These are phyloP conservation scores for Fusarium sp. DNA, from an alignment of 2,329 filamentous ascomycete species.

Conservation along the genomic window DNA sequence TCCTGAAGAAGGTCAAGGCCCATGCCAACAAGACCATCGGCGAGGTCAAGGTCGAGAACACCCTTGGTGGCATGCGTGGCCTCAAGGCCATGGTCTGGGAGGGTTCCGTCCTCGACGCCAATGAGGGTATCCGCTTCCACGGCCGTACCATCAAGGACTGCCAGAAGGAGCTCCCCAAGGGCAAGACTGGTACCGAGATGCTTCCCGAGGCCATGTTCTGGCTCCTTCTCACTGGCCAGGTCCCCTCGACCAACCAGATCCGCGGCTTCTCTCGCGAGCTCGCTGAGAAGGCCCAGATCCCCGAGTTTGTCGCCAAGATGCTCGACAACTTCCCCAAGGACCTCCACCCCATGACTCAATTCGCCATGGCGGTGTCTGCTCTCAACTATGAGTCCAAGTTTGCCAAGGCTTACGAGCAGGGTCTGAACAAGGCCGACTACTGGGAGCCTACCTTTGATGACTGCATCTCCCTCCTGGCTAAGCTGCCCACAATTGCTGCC, in stretches of 20 bases:
- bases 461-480: slow-evolving; percentile 91
- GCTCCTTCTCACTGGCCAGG: slow-evolving; percentile 93
- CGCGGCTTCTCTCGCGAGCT: slow-evolving; percentile 86
- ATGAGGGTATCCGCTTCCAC: slow-evolving; percentile 98
- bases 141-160: slow-evolving; percentile 98
- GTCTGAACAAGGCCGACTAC: slow-evolving; percentile 95
- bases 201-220: slow-evolving; percentile 99
- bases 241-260: slow-evolving; percentile 85
- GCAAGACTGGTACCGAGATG: slow-evolving; percentile 93
- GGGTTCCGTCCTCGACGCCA: slow-evolving; percentile 93
- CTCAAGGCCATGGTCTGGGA: slow-evolving; percentile 99
- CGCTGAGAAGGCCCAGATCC: slow-evolving; percentile 86
- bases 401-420: slow-evolving; percentile 90
- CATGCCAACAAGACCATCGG: slow-evolving; percentile 86
- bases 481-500: slow-evolving; percentile 95
- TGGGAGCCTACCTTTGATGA: slow-evolving; percentile 99
- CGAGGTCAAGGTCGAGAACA: slow-evolving; percentile 93
- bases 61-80: slow-evolving; percentile 95
- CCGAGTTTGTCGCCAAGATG: slow-evolving; percentile 86
- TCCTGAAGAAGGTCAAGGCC: slow-evolving; percentile 93
- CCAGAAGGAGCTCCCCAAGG: slow-evolving; percentile 93
- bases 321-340: slow-evolving; percentile 89
- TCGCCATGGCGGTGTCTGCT: slow-evolving; percentile 94
- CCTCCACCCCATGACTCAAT: slow-evolving; percentile 98
- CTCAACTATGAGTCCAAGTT: slow-evolving; percentile 95